Evolutionary conservation across 2,329 filamentous ascomycete genomes (phyloP).

Genomic region (Penicillium sp.): DNA sequence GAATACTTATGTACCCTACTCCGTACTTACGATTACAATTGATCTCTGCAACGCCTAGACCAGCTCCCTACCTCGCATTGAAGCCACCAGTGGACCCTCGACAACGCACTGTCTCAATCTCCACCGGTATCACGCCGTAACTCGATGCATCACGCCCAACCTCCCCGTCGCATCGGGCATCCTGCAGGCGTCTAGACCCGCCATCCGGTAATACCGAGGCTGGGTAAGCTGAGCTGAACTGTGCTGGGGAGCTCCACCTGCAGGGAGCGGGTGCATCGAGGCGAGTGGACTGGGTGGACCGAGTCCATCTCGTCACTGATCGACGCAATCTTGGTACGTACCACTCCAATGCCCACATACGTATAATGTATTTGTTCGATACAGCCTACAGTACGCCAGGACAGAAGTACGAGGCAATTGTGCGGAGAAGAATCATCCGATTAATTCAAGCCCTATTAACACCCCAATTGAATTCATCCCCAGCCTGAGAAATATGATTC

Average conservation of each 20-base stretch:
- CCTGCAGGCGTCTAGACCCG: conserved; percentile 23
- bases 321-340: not conserved
- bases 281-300: not conserved
- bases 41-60: not conserved
- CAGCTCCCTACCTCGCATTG: not conserved
- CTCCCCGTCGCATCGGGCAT: conserved; percentile 11
- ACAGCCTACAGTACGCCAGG: not conserved
- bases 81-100: conserved; percentile 1
- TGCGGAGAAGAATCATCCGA: too few relatives aligned
- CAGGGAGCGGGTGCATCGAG: not conserved
- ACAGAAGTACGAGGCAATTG: too few relatives aligned
- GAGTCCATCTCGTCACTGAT: conserved; percentile 1
- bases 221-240: conserved; percentile 2
- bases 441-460: not conserved
- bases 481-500: not conserved
- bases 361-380: too few relatives aligned
- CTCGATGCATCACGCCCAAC: conserved; percentile 16
- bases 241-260: conserved; percentile 2
- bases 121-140: conserved; percentile 4
- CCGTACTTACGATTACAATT: too few relatives aligned
- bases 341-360: too few relatives aligned
- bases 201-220: conserved; percentile 14
- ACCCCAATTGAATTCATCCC: not conserved
- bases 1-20: too few relatives aligned
- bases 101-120: conserved; percentile 5